phyloP scores from a whole-genome alignment of 768 basidiomycete genomes.

The Agrocybe chaxingu region DNA sequence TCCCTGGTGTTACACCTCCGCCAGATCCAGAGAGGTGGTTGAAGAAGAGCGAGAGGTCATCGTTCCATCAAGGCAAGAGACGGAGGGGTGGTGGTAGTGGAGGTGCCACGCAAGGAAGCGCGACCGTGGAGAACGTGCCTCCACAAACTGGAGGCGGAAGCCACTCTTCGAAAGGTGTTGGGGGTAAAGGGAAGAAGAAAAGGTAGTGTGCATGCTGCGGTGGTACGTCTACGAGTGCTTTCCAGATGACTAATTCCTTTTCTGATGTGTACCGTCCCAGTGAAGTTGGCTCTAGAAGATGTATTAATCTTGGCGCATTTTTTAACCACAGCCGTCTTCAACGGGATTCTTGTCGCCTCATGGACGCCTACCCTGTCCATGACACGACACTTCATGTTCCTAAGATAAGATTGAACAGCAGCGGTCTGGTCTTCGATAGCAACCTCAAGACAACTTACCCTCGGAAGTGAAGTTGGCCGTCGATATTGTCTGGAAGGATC shows the following conservation, averaged over 20 bases:
- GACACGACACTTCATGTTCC: constrained; percentile 7
- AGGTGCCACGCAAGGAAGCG: constrained; percentile 67
- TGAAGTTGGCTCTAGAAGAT: too few relatives aligned
- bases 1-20: constrained; percentile 74
- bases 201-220: constrained; percentile 37
- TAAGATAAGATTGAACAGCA: too few relatives aligned
- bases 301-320: too few relatives aligned
- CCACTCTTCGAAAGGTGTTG: constrained; percentile 34
- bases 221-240: not conserved
- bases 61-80: constrained; percentile 50
- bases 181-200: constrained; percentile 67
- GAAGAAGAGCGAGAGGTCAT: constrained; percentile 79
- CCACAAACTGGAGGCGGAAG: constrained; percentile 21
- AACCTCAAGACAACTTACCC: too few relatives aligned
- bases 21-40: constrained; percentile 88
- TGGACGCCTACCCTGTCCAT: constrained; percentile 10
- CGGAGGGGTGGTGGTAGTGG: constrained; percentile 51
- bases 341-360: constrained; percentile 8
- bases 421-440: too few relatives aligned
- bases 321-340: not conserved
- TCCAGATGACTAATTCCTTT: not conserved
- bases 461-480: too few relatives aligned
- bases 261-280: too few relatives aligned
- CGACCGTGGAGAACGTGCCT: constrained; percentile 34
- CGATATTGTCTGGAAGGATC: too few relatives aligned